These are phyloP conservation scores for Cercospora beticola DNA, from an alignment of 2,329 filamentous ascomycete species.

Conservation along the genomic window DNA sequence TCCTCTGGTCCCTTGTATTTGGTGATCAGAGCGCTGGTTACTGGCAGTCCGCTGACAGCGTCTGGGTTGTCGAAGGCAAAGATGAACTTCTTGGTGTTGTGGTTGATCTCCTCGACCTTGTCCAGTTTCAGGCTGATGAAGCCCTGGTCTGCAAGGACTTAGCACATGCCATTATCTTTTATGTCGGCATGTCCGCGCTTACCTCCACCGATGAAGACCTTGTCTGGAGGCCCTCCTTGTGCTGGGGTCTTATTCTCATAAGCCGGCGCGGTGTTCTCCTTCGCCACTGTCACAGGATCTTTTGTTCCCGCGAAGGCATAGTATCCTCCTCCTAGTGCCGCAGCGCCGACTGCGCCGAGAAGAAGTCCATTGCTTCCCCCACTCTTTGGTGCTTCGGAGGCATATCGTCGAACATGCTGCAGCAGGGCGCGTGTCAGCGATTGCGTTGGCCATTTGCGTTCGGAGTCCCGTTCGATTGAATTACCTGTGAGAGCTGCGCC, in stretches of 20 bases:
- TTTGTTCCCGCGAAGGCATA: slow-evolving; percentile 36
- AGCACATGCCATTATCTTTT: neutral
- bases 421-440: slow-evolving; percentile 22
- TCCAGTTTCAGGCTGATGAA: slow-evolving; percentile 80
- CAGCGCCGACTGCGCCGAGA: slow-evolving; percentile 60
- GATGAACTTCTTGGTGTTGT: slow-evolving; percentile 91
- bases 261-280: slow-evolving; percentile 36
- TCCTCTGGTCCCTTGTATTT: slow-evolving; percentile 83
- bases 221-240: slow-evolving; percentile 43
- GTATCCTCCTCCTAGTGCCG: slow-evolving; percentile 58
- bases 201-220: slow-evolving; percentile 69
- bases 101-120: slow-evolving; percentile 76
- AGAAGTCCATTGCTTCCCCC: slow-evolving; percentile 62
- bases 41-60: slow-evolving; percentile 75
- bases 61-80: slow-evolving; percentile 85
- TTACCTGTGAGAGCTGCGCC: slow-evolving; percentile 39
- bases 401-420: slow-evolving; percentile 70
- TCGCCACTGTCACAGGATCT: slow-evolving; percentile 28
- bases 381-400: slow-evolving; percentile 57
- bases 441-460: neutral
- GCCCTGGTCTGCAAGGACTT: slow-evolving; percentile 65
- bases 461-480: slow-evolving; percentile 12
- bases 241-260: slow-evolving; percentile 41
- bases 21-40: slow-evolving; percentile 84
- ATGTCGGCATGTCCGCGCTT: neutral